Conservation (phyloP, 768 basidiomycete species). For the Tylopilus felleus region DNA sequence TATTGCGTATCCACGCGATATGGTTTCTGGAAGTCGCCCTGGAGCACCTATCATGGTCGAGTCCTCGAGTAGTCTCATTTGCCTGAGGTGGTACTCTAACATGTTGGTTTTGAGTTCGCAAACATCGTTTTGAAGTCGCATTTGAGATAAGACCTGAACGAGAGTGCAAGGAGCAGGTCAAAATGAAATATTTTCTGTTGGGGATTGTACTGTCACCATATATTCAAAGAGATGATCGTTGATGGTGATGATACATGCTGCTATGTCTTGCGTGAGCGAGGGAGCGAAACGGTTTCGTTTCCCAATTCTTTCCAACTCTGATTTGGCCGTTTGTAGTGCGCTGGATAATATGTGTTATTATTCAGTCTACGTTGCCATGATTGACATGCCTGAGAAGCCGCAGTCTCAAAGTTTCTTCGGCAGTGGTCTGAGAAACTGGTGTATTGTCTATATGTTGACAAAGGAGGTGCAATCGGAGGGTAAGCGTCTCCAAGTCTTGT, state of each 20-base stretch:
- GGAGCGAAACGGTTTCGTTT: neutral
- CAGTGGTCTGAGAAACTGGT: neutral
- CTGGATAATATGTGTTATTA: neutral
- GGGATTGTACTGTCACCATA: constrained; percentile 3
- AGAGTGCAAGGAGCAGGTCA: no score
- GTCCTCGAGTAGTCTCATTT: neutral
- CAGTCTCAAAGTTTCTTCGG: neutral
- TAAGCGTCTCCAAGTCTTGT: neutral
- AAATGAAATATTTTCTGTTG: no score
- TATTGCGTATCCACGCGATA: neutral
- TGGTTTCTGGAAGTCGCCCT: neutral
- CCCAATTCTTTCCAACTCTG: neutral
- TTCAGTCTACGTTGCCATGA: neutral
- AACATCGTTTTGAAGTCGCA: neutral
- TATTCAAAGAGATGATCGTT: neutral
- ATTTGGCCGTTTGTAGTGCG: neutral
- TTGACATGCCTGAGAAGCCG: neutral
- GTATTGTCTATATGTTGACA: neutral
- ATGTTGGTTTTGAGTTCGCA: neutral
- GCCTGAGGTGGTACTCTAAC: neutral
- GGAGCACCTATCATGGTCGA: neutral
- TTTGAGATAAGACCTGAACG: neutral
- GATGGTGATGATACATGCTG: neutral
- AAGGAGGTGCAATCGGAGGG: neutral
- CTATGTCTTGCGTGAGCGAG: constrained; percentile 1